These are phyloP conservation scores for Capsicum baccatum DNA, from an alignment of 257 asterid genomes.

Conservation along the genomic window DNA sequence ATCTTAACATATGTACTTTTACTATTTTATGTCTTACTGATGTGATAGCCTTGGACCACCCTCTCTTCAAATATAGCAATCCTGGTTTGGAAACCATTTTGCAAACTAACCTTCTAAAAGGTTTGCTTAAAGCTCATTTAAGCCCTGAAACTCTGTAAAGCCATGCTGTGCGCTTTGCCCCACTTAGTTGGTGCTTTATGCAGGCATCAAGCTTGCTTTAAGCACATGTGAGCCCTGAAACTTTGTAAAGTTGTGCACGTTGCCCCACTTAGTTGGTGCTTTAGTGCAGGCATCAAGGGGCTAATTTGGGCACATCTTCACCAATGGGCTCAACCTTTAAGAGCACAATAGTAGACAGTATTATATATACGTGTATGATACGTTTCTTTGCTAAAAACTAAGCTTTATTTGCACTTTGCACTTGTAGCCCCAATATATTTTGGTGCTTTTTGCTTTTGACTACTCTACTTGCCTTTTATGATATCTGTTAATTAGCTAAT, in stretches of 20 bases:
- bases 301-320: background rate
- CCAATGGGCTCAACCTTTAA: background rate
- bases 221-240: background rate
- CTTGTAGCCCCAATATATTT: background rate
- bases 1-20: background rate
- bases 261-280: background rate
- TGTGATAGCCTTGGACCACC: background rate
- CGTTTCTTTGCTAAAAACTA: background rate
- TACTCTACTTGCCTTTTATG: background rate
- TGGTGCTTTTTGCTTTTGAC: constrained; percentile 5
- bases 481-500: background rate
- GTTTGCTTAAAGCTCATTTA: background rate
- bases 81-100: background rate
- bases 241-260: background rate
- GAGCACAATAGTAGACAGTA: background rate
- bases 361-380: background rate
- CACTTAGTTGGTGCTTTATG: background rate
- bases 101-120: background rate
- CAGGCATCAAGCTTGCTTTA: background rate
- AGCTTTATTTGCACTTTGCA: background rate
- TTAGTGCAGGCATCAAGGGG: constrained; percentile 14
- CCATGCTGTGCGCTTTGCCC: background rate
- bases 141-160: background rate
- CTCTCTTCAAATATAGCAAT: constrained; percentile 8
- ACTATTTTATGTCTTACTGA: background rate